Evolutionary conservation across 1,139 yeast genomes (phyloP).

Genomic region (Suzukiozyma palmioleophila): DNA sequence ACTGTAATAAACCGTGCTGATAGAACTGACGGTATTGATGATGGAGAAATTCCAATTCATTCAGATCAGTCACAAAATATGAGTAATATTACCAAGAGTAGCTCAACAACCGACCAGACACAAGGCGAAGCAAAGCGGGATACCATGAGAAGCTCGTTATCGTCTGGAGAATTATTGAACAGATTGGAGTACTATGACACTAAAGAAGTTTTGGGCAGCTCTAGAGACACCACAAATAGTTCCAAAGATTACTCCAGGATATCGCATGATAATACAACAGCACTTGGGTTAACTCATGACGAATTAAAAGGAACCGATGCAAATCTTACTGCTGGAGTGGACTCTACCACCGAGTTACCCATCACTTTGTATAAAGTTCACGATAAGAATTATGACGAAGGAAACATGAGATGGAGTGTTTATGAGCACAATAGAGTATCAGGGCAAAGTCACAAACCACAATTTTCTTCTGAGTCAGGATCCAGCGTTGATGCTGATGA

Average conservation of each 20-base stretch:
- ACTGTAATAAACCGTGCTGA: too few species aligned
- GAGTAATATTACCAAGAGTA: neutral
- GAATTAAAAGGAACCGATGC: slow-evolving; percentile 6
- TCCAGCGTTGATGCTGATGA: neutral
- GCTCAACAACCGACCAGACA: slow-evolving; percentile 3
- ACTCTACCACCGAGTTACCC: slow-evolving; percentile 24
- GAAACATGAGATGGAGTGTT: slow-evolving; percentile 25
- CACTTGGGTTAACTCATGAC: too few species aligned
- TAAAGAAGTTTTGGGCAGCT: neutral
- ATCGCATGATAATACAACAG: too few species aligned
- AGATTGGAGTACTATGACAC: slow-evolving; percentile 19
- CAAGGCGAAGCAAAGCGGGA: slow-evolving; percentile 9
- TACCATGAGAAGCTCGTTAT: slow-evolving; percentile 21
- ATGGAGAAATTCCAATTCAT: neutral
- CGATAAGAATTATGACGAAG: slow-evolving; percentile 22
- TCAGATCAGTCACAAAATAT: neutral
- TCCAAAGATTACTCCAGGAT: too few species aligned
- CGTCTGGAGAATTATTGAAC: slow-evolving; percentile 35
- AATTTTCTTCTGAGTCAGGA: neutral
- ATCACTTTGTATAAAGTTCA: slow-evolving; percentile 28
- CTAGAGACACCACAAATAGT: too few species aligned
- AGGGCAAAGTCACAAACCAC: neutral
- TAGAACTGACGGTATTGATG: neutral
- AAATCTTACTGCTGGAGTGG: slow-evolving; percentile 26
- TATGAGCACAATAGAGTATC: slow-evolving; percentile 16